Base-by-base conservation (phyloP, 495 filamentous ascomycete genomes). In the Aspergillus steynii region DNA sequence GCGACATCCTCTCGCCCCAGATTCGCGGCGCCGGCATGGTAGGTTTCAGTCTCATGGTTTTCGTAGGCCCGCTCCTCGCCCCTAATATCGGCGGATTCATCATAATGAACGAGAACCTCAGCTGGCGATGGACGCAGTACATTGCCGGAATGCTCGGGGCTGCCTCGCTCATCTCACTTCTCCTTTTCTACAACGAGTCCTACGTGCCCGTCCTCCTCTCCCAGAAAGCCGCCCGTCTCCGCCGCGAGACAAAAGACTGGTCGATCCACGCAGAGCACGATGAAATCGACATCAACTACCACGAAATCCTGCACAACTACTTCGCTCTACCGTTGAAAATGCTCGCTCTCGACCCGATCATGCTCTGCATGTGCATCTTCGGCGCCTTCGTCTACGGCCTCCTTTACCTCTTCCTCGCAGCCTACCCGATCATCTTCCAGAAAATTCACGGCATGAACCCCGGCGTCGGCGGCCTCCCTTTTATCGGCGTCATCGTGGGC, bases 261-360 rank as follows among this genome's bases (percentile, higher is more conserved):
- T 91, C 91, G 51, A 96, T 97, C 64, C 93, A 96, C 74, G 93
- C 93, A 47, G 93, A 92, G 71, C 91, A 96, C 71, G 93, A 96
- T 67, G 91, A 96, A 76, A 92, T 96, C 62, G 92, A 96, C 71
- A 82, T 97, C 57, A 89, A 95, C 73, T 80, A 96, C 65, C 74
- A 77, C 25, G 90, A 94, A 27, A 64, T 81, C 59, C 55, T 70
- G 14, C 68, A 67, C 7, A 68, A 77, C 2, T 76, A 74, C 25
- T 65, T 81, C 2, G 68, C 69, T 12, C 63, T 72, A 4, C 79
- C 79, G 9, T 29, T 82, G 4, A 71, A 71, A 10, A 84, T 95
- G 62, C 82, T 96, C 5, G 80, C 92, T 64, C 81, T 80, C 52
- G 92, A 95, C 71, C 92, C 91, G 9, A 93, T 95, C 58, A 87